Percentiles rank a stretch among this genome's conserved stretches.
These are phyloP conservation scores for Xylaria venustula DNA, from an alignment of 495 filamentous ascomycete genomes.

Conservation along the genomic window DNA sequence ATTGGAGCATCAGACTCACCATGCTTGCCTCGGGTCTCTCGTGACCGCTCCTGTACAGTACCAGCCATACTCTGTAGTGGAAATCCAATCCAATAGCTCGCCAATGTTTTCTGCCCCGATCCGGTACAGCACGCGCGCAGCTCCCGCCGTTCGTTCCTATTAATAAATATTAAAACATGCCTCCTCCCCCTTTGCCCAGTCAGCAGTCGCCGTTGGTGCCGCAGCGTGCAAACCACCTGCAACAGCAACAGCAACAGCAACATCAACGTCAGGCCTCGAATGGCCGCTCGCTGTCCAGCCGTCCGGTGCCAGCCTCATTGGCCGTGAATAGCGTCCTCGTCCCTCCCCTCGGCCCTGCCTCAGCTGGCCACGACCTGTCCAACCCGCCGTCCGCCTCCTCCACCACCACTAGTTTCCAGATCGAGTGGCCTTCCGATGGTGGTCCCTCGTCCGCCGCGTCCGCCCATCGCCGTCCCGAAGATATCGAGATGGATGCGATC, in stretches of 20 bases:
- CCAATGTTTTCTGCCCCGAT: no score
- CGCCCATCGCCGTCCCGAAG: slow-evolving; percentile 29
- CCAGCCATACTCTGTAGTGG: background rate
- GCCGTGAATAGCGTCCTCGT: slow-evolving; percentile 27
- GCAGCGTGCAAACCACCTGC: background rate
- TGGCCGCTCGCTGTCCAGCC: background rate
- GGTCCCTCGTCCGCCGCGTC: slow-evolving; percentile 22
- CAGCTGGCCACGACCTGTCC: slow-evolving; percentile 24
- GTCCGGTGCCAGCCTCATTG: slow-evolving; percentile 3
- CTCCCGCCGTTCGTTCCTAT: background rate
- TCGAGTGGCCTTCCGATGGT: slow-evolving; percentile 31
- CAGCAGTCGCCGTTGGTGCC: slow-evolving; percentile 2
- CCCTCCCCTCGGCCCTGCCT: slow-evolving; percentile 17
- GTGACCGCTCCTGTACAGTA: background rate
- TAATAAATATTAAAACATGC: slow-evolving; percentile 1
- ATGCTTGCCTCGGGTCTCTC: background rate
- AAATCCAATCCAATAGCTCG: background rate
- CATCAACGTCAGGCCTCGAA: no score
- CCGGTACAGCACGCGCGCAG: background rate
- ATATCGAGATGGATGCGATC: slow-evolving; percentile 50
- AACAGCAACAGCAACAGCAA: no score
- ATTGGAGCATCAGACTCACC: slow-evolving; percentile 1
- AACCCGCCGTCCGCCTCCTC: slow-evolving; percentile 31
- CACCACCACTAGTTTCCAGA: slow-evolving; percentile 32
- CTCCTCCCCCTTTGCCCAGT: slow-evolving; percentile 11